Conservation (phyloP, 768 basidiomycete genomes). For the Nidularia pulvinata region DNA sequence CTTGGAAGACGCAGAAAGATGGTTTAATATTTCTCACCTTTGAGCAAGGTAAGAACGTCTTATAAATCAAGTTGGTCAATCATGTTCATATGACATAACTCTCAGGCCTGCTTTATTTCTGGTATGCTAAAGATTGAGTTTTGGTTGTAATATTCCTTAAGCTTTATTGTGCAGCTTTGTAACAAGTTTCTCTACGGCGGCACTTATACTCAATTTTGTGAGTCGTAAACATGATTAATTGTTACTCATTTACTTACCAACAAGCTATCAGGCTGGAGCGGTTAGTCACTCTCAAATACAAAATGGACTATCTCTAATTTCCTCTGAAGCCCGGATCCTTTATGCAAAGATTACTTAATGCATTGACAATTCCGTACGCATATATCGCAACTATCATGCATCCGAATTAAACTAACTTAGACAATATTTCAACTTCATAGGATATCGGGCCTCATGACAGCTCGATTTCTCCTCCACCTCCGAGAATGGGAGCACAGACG, state of each 20-base stretch:
- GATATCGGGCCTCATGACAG: slow-evolving; percentile 15
- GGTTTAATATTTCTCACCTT: neutral
- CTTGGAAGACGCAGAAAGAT: neutral
- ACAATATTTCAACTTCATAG: neutral
- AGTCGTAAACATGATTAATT: neutral
- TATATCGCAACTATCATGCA: neutral
- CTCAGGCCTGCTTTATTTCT: neutral
- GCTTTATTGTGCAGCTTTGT: neutral
- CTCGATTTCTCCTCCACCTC: slow-evolving; percentile 16
- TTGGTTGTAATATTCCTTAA: neutral
- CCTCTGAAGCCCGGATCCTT: neutral
- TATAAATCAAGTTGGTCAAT: neutral
- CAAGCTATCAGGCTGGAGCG: neutral
- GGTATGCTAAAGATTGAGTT: neutral
- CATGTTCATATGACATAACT: neutral
- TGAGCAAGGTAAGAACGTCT: neutral
- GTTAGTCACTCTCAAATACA: neutral
- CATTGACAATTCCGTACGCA: neutral
- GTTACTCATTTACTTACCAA: neutral
- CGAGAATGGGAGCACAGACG: slow-evolving; percentile 8
- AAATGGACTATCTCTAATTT: neutral
- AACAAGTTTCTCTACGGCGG: slow-evolving; percentile 2
- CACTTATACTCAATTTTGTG: neutral
- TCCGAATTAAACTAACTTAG: neutral
- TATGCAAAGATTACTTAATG: neutral